Percentiles rank a stretch among this genome's conserved stretches.
These are phyloP conservation scores for Leccinellum rugosiceps DNA, from an alignment of 768 basidiomycete genomes.

Conservation along the genomic window DNA sequence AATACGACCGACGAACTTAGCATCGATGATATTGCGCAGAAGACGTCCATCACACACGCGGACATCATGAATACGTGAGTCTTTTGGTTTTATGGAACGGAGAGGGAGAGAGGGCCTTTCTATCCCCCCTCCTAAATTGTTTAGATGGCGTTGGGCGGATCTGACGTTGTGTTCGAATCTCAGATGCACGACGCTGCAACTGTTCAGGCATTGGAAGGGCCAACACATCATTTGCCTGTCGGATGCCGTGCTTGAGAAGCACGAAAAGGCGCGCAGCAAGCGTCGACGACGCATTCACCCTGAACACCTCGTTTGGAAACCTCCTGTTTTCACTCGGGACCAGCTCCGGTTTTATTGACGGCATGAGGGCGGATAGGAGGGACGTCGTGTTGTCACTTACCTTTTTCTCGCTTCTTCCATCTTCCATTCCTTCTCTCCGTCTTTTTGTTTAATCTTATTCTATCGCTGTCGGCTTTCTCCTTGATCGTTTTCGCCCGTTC, in stretches of 20 bases:
- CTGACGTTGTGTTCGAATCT: conserved; percentile 13
- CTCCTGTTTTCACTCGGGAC: conserved; percentile 88
- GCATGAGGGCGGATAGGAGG: not conserved
- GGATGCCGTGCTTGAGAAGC: conserved; percentile 86
- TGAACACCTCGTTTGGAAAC: conserved; percentile 87
- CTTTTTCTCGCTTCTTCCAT: not conserved
- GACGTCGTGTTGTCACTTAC: not conserved
- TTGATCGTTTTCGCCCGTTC: not conserved
- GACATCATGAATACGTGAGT: conserved; percentile 99
- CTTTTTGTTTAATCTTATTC: not conserved
- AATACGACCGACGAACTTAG: conserved; percentile 71
- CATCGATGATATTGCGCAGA: conserved; percentile 96
- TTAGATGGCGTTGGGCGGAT: not conserved
- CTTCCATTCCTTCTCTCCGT: not conserved
- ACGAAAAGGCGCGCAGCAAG: conserved; percentile 81
- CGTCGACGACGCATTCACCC: conserved; percentile 75
- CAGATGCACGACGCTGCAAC: conserved; percentile 89
- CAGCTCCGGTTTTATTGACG: conserved; percentile 67
- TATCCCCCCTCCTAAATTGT: not conserved
- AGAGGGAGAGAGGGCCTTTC: not conserved
- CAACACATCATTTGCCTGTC: conserved; percentile 91
- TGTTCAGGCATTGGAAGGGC: conserved; percentile 96
- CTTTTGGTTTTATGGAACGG: not conserved
- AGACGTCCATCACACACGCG: conserved; percentile 89
- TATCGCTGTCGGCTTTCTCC: not conserved